phyloP scores from a whole-genome alignment of 208 protist species.

The Trypanosoma grayi region DNA sequence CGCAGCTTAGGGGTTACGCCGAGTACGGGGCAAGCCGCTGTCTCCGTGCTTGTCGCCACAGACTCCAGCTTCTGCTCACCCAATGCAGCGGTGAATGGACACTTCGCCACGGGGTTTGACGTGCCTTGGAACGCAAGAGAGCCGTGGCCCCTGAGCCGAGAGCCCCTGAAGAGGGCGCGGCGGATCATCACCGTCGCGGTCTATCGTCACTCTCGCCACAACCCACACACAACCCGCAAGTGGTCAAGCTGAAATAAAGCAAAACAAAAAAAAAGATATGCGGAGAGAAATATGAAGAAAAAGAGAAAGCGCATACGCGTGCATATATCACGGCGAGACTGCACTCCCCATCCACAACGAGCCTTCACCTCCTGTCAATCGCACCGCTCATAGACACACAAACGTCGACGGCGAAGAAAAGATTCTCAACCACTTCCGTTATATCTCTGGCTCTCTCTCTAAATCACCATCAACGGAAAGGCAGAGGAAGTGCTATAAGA shows the following conservation, averaged over 20 bases:
- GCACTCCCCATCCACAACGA: too few relatives aligned
- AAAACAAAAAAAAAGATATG: not conserved
- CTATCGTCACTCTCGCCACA: not conserved
- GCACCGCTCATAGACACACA: too few relatives aligned
- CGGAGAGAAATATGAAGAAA: not conserved
- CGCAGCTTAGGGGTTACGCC: constrained; percentile 39
- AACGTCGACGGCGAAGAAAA: too few relatives aligned
- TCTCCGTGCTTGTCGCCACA: not conserved
- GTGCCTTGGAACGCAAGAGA: constrained; percentile 18
- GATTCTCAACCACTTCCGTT: too few relatives aligned
- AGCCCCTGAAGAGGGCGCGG: constrained; percentile 17
- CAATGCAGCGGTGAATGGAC: constrained; percentile 41
- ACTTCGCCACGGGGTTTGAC: constrained; percentile 38
- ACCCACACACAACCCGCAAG: not conserved
- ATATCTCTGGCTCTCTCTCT: too few relatives aligned
- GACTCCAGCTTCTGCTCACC: constrained; percentile 8
- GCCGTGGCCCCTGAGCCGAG: constrained; percentile 25
- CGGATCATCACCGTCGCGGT: constrained; percentile 22
- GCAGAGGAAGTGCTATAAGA: too few relatives aligned
- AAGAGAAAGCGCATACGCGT: too few relatives aligned
- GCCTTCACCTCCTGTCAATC: too few relatives aligned
- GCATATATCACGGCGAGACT: too few relatives aligned
- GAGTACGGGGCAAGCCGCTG: constrained; percentile 44
- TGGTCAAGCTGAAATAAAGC: not conserved
- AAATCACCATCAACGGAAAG: too few relatives aligned